Evolutionary conservation across 176 grass and related monocot genomes (phyloP).

Genomic region (Eremochloa ophiuroides): DNA sequence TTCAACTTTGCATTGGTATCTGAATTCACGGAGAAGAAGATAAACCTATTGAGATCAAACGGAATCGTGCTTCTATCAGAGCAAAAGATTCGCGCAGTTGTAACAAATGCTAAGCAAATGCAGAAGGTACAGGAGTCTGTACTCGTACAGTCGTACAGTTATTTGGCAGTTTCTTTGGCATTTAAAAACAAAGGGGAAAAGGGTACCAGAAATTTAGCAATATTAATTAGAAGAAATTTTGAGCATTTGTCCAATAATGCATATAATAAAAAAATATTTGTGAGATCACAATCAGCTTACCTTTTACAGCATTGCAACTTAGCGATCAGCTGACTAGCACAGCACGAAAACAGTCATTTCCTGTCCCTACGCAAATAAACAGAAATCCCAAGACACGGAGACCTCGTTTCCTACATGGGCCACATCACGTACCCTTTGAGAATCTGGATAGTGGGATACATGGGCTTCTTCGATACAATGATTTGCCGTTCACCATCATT

Average conservation of each 20-base stretch:
- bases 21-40: conserved; percentile 50
- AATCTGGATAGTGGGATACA: background rate
- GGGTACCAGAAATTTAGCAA: background rate
- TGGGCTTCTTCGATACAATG: background rate
- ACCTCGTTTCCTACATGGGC: background rate
- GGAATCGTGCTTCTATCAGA: conserved; percentile 37
- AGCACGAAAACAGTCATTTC: background rate
- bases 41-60: conserved; percentile 27
- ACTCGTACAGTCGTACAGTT: no score
- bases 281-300: background rate
- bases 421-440: background rate
- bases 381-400: background rate
- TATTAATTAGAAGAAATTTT: background rate
- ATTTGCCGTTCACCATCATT: background rate
- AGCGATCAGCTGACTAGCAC: background rate
- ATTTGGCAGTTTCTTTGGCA: background rate
- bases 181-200: background rate
- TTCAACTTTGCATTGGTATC: conserved; percentile 27
- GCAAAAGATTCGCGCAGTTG: conserved; percentile 51
- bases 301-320: background rate
- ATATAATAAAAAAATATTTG: background rate
- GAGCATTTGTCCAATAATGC: background rate
- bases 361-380: background rate
- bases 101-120: conserved; percentile 45
- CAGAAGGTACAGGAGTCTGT: conserved; percentile 27